phyloP scores from a whole-genome alignment of 1,139 yeast species.

The Geotrichum macrosporum region DNA sequence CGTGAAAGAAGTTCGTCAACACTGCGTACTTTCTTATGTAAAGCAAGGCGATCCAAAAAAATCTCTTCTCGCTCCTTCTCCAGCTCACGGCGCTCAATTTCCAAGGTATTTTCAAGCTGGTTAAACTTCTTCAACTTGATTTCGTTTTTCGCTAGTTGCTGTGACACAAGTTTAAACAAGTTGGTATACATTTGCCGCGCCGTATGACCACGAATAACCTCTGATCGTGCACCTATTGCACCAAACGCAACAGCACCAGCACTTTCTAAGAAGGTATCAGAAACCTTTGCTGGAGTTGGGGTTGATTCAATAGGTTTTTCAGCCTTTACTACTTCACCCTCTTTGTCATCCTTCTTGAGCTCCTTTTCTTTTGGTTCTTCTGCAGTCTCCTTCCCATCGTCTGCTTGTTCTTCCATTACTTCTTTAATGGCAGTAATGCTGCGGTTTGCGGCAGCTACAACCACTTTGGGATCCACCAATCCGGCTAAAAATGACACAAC shows the following conservation, averaged over 20 bases:
- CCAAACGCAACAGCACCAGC: constrained; percentile 37
- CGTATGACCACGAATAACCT: constrained; percentile 74
- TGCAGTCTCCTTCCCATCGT: constrained; percentile 18
- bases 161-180: constrained; percentile 62
- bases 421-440: constrained; percentile 46
- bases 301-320: not conserved
- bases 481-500: constrained; percentile 84
- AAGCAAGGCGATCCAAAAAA: constrained; percentile 70
- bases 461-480: constrained; percentile 83
- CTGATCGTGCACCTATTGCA: constrained; percentile 71
- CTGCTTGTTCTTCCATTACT: constrained; percentile 37
- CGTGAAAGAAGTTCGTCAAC: constrained; percentile 50
- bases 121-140: constrained; percentile 66
- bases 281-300: constrained; percentile 4
- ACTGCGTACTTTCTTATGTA: constrained; percentile 56
- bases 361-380: constrained; percentile 20
- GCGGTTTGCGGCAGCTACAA: constrained; percentile 61
- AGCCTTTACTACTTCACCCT: constrained; percentile 18
- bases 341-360: constrained; percentile 15
- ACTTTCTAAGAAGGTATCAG: constrained; percentile 24
- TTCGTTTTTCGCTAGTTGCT: constrained; percentile 70
- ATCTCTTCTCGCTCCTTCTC: constrained; percentile 77
- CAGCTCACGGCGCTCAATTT: constrained; percentile 68
- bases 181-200: constrained; percentile 57
- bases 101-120: constrained; percentile 72